Evolutionary conservation across 306 rosid species (phyloP).

Genomic region (Senna siamea): DNA sequence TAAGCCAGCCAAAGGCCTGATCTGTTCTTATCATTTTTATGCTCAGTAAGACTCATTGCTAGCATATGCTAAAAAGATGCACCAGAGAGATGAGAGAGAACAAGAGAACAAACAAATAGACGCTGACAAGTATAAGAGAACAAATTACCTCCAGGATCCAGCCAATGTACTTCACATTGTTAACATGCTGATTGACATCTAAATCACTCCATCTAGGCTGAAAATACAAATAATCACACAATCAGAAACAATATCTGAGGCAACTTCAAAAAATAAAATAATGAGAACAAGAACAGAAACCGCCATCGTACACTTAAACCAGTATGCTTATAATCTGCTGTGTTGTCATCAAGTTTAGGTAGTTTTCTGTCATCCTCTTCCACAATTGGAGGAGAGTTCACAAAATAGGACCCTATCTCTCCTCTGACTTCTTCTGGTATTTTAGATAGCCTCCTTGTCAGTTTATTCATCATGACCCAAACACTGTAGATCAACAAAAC

Average conservation of each 20-base stretch:
- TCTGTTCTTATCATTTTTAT: neutral
- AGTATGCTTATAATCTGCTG: slow-evolving; percentile 67
- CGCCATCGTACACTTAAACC: slow-evolving; percentile 74
- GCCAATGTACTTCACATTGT: slow-evolving; percentile 99
- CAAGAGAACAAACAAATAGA: slow-evolving; percentile 15
- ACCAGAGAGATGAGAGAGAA: slow-evolving; percentile 9
- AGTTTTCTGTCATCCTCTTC: slow-evolving; percentile 93
- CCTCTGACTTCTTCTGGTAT: slow-evolving; percentile 90
- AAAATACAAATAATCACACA: slow-evolving; percentile 16
- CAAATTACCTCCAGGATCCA: slow-evolving; percentile 95
- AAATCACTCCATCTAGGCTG: slow-evolving; percentile 99
- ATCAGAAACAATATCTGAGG: slow-evolving; percentile 29
- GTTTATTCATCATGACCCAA: slow-evolving; percentile 99
- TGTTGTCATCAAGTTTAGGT: slow-evolving; percentile 70
- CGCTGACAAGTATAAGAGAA: slow-evolving; percentile 21
- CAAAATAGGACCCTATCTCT: slow-evolving; percentile 87
- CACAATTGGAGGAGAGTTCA: slow-evolving; percentile 71
- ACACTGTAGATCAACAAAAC: slow-evolving; percentile 66
- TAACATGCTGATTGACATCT: slow-evolving; percentile 96
- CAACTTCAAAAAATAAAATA: slow-evolving; percentile 18
- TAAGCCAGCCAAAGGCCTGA: slow-evolving; percentile 16
- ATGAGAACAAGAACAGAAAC: slow-evolving; percentile 22
- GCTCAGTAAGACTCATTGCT: slow-evolving; percentile 2
- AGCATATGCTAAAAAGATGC: slow-evolving; percentile 12
- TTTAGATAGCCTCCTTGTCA: slow-evolving; percentile 88